Conservation (phyloP, 2,329 filamentous ascomycete species). For the Diplodia scrobiculata region DNA sequence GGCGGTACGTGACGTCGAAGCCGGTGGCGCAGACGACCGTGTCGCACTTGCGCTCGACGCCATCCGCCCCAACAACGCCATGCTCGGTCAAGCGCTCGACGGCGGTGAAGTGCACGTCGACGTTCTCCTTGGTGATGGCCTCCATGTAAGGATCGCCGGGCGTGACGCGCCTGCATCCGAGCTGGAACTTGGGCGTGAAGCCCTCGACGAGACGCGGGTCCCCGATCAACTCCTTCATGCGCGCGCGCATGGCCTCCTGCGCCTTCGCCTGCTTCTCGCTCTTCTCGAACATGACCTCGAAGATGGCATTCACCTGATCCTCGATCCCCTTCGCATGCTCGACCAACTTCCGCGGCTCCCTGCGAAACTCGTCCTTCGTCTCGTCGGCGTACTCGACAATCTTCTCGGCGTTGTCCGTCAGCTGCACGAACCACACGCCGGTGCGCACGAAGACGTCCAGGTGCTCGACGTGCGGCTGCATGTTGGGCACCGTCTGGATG, state of each 20-base stretch:
- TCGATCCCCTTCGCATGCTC: constrained; percentile 53
- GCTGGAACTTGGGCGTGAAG: constrained; percentile 51
- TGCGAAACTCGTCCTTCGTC: constrained; percentile 48
- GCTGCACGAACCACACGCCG: constrained; percentile 50
- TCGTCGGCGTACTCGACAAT: constrained; percentile 51
- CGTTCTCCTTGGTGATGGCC: constrained; percentile 54
- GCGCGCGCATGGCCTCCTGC: constrained; percentile 44
- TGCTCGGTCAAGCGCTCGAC: constrained; percentile 51
- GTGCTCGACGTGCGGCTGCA: constrained; percentile 52
- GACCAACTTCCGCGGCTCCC: constrained; percentile 47
- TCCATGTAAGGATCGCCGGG: constrained; percentile 56
- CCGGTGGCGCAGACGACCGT: constrained; percentile 52
- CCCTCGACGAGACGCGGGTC: constrained; percentile 54
- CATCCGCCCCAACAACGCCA: constrained; percentile 50
- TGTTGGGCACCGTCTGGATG: constrained; percentile 52
- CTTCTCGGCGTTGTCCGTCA: constrained; percentile 51
- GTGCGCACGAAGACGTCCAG: constrained; percentile 53
- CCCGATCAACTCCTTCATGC: constrained; percentile 57
- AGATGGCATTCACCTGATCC: constrained; percentile 37
- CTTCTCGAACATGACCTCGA: constrained; percentile 44
- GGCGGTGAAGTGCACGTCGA: constrained; percentile 55
- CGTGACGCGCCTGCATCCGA: constrained; percentile 53
- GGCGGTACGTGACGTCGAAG: constrained; percentile 50
- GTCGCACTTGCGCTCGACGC: constrained; percentile 47
- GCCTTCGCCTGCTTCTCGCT: constrained; percentile 47